phyloP scores from a whole-genome alignment of 2,329 filamentous ascomycete species.

The Xylariaceae sp. region DNA sequence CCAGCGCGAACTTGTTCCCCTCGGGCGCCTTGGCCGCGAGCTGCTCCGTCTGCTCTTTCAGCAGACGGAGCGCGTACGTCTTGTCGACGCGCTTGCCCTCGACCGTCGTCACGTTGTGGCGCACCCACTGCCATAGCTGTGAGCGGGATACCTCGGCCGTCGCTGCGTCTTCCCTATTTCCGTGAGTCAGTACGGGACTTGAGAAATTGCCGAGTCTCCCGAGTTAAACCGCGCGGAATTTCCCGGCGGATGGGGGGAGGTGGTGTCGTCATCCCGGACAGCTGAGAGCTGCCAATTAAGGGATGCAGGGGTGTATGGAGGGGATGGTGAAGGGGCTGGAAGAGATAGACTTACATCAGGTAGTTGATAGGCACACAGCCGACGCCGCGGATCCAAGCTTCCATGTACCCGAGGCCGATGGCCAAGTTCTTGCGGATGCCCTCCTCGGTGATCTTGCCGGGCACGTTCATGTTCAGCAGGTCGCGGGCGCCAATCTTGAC shows the following conservation, averaged over 20 bases:
- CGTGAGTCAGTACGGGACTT: conserved; percentile 8
- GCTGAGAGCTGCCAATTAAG: background rate
- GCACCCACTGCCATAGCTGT: conserved; percentile 96
- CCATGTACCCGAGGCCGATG: conserved; percentile 97
- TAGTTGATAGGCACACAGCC: conserved; percentile 98
- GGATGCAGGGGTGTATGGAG: background rate
- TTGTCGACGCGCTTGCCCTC: conserved; percentile 94
- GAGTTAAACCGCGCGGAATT: no score
- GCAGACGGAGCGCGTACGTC: conserved; percentile 77
- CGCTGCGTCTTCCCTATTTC: conserved; percentile 76
- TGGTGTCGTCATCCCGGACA: background rate
- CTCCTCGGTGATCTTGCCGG: conserved; percentile 84
- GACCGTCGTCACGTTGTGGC: conserved; percentile 66
- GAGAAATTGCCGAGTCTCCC: no score
- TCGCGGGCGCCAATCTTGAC: conserved; percentile 83
- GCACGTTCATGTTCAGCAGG: conserved; percentile 96
- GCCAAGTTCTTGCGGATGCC: conserved; percentile 97
- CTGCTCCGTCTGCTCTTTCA: conserved; percentile 79
- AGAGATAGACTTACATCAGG: conserved; percentile 61
- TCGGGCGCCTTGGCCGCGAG: conserved; percentile 70
- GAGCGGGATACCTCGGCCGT: conserved; percentile 93
- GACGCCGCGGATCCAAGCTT: conserved; percentile 91
- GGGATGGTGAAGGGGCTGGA: background rate
- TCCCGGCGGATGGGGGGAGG: no score
- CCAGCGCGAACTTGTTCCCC: conserved; percentile 88